Conservation (phyloP, 1,284 basidiomycete species). For the Apiotrichum brassicae region DNA sequence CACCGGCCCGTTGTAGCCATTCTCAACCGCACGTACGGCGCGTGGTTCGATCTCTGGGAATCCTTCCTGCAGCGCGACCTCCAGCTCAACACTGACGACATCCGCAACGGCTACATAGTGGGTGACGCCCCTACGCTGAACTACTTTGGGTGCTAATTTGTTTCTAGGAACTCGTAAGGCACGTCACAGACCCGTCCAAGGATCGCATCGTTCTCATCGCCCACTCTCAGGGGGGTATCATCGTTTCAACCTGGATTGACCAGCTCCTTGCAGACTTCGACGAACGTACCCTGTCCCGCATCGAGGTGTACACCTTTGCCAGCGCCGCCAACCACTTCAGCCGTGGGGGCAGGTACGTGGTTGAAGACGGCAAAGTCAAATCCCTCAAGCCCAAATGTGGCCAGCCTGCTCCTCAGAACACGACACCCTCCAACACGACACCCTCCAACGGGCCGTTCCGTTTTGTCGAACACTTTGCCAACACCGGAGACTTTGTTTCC, state of each 20-base stretch:
- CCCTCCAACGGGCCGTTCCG: constrained; percentile 16
- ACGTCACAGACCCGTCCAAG: constrained; percentile 14
- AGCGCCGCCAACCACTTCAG: constrained; percentile 31
- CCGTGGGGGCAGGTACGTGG: constrained; percentile 3
- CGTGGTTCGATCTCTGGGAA: constrained; percentile 30
- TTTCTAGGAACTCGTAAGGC: not conserved
- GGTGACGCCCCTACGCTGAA: not conserved
- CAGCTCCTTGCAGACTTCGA: constrained; percentile 29
- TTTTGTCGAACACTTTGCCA: constrained; percentile 28
- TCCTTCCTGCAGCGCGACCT: constrained; percentile 29
- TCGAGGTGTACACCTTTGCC: constrained; percentile 37
- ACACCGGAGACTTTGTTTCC: constrained; percentile 23
- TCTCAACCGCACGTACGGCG: constrained; percentile 24
- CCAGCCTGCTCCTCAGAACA: not conserved
- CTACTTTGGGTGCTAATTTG: not conserved
- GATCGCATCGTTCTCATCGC: constrained; percentile 29
- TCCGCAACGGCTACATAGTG: constrained; percentile 20
- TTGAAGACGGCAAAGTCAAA: not conserved
- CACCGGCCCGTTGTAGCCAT: constrained; percentile 24
- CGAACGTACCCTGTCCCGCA: constrained; percentile 14
- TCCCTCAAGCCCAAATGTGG: not conserved
- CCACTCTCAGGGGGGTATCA: constrained; percentile 32
- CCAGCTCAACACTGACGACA: constrained; percentile 20
- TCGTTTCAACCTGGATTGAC: constrained; percentile 22
- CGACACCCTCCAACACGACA: not conserved